A percentile compares a stretch with the other conserved stretches of the same genome.
phyloP scores from a whole-genome alignment of 2,329 filamentous ascomycete genomes.

The Trichoderma citrinoviride region DNA sequence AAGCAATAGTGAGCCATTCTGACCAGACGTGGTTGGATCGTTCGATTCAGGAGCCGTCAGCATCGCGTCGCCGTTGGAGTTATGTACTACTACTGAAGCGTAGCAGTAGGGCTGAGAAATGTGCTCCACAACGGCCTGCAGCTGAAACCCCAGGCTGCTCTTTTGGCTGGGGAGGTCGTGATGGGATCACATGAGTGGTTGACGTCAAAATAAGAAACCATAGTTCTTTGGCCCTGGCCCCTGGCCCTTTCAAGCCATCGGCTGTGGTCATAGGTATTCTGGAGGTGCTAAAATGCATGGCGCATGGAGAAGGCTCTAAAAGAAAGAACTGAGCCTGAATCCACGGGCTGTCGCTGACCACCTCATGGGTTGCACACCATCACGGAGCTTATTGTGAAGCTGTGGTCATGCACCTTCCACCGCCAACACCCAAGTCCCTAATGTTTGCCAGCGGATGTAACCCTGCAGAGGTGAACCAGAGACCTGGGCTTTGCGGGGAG shows the following conservation, averaged over 20 bases:
- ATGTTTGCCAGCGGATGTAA: background rate
- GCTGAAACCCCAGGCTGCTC: background rate
- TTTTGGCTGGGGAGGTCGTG: background rate
- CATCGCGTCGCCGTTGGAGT: background rate
- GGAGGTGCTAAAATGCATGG: background rate
- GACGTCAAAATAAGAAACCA: background rate
- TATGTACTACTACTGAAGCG: background rate
- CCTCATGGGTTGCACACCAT: background rate
- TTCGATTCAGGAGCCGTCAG: background rate
- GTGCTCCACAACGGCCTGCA: background rate
- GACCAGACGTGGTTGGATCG: background rate
- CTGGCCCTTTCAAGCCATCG: background rate
- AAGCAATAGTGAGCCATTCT: background rate
- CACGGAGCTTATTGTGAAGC: background rate
- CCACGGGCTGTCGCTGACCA: constrained; percentile 5
- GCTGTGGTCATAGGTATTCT: background rate
- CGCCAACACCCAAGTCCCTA: background rate
- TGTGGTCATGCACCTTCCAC: constrained; percentile 8
- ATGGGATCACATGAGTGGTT: constrained; percentile 10
- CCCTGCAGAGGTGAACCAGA: background rate
- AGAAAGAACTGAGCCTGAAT: background rate
- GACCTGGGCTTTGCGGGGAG: background rate
- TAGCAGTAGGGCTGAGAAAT: constrained; percentile 4
- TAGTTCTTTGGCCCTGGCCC: background rate
- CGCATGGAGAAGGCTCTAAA: background rate